Base-by-base conservation (phyloP, 2,329 filamentous ascomycete species). In the Colletotrichum plurivorum region DNA sequence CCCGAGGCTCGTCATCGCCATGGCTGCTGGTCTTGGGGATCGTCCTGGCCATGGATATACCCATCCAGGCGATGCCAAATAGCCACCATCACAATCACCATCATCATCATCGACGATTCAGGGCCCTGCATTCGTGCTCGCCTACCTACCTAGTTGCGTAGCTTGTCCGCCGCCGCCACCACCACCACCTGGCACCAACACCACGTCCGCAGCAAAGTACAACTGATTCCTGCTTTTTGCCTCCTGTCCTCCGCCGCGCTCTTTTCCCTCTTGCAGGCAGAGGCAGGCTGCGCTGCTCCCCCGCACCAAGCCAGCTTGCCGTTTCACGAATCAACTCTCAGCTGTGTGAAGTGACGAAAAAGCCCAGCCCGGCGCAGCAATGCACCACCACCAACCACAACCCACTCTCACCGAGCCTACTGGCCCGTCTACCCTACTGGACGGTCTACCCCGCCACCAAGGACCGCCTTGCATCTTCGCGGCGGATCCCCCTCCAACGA, bases 261-360 rank as follows among this genome's bases (percentile, higher is more conserved):
- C 25, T 10, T 9, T 36, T 60, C 27, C 46, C n/a, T 66, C 43
- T 69, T 25, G 3, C 4, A 25, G 22, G 22, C 31, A 66, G 31
- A 69, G 66, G 66, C 31, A 3, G 31, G 31, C 31, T 36, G 31
- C 8, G 31, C 66, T 55, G 25, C 31, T 69, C 62, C 66, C 49
- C 66, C 61, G 55, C 66, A 69, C 55, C 49, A 46, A 45, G 43
- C 49, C 25, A 51, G 45, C 22, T 48, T 13, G 62, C 31, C 56
- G 62, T 56, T 59, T 53, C 55, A 45, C 62, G 66, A 69, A 69
- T 66, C 61, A 69, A 41, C 62, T 60, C 39, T 45, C 45, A 20
- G 43, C 15, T 48, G 31, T 39, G 43, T 55, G 55, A 56, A 54
- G 48, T 36, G 55, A 69, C 55, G 15, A 39, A 43, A 65, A 53